Evolutionary conservation across 148 eudicot genomes (phyloP), one percentile per base, ranked within the genome.

Genomic region (Suaeda aralocaspica): DNA sequence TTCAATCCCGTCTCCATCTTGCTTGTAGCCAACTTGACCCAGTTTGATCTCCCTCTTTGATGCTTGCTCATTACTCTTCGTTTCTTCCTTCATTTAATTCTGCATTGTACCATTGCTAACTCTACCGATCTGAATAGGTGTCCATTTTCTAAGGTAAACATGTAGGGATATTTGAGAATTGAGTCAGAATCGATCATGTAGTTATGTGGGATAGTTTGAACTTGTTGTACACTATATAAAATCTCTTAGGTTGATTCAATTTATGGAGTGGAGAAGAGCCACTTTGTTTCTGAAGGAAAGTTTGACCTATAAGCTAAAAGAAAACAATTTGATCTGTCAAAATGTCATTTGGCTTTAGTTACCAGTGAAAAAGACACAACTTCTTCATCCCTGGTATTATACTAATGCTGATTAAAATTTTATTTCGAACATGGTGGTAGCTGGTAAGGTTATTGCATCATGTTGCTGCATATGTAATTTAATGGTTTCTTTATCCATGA

Each of bases 41-140:
- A n/a, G n/a, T n/a, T n/a, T n/a, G n/a, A n/a, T n/a, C n/a, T n/a
- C n/a, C n/a, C n/a, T n/a, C 73, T 59, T 55, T 71, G 45, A 50
- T 24, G 26, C 48, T 64, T 68, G 11, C 62, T 70, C 26, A 30
- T 44, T 55, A 48, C 55, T 71, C 79, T 44, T 62, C 61, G n/a
- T 49, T 68, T 26, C 64, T 75, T 57, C 70, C 55, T 74, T 66
- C 75, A 25, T 66, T 33, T 66, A 59, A 33, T 34, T 67, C 82
- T 61, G 50, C 68, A 61, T n/a, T n/a, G n/a, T n/a, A n/a, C n/a
- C n/a, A n/a, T 46, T 75, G 71, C 59, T 71, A 45, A 74, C 71
- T 50, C 34, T 59, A 26, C 72, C 64, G 28, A 63, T 83, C 78
- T 59, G 34, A 48, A 45, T 57, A 71, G 66, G 64, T 65, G 45